Base-by-base conservation (phyloP, 768 basidiomycete genomes). In the Boletus reticuloceps region DNA sequence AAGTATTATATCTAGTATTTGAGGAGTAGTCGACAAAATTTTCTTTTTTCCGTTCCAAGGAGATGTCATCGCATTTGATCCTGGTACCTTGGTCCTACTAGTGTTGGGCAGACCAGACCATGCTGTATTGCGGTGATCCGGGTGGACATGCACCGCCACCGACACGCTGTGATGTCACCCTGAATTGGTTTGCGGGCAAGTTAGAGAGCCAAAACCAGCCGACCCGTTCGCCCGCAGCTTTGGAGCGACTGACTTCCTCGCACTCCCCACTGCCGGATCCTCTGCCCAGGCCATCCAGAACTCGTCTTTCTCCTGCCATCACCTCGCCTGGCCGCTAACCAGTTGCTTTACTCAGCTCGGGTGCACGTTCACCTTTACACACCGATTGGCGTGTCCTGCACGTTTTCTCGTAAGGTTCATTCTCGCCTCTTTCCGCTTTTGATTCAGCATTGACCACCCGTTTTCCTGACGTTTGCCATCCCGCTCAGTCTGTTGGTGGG, bases 381-480 rank as follows among this genome's bases (percentile, higher is more conserved):
- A 50, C 50, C 53, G 51, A 61, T 60, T 45, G 55, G 61, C 68
- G 68, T 69, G 68, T 65, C 66, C 50, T 54, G 66, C 68, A 69
- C 68, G 69, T 70, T 69, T 64, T 70, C 59, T 58, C 62, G 60
- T 58, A 66, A 69, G 58, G 27, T 59, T 67, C 55, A 54, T 62
- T 58, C 54, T 58, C 38, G 53, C 58, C 59, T 61, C 64, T 50
- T 68, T 58, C 66, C 62, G 25, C 66, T 70, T 68, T 69, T 50
- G 65, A 60, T 59, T 59, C 52, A 52, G 36, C 64, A 11, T 63
- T 57, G 61, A 67, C 69, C 69, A 69, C 64, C 71, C 68, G 69
- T 72, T 72, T 71, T 66, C 69, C 69, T 72, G 69, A 68, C 71
- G 71, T 71, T 68, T 69, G 9, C 69, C 69, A 66, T 68, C 69